Percentiles rank a stretch among this genome's conserved stretches.
phyloP scores from a whole-genome alignment of 2,329 filamentous ascomycete genomes.

The Trichoderma pleuroti region DNA sequence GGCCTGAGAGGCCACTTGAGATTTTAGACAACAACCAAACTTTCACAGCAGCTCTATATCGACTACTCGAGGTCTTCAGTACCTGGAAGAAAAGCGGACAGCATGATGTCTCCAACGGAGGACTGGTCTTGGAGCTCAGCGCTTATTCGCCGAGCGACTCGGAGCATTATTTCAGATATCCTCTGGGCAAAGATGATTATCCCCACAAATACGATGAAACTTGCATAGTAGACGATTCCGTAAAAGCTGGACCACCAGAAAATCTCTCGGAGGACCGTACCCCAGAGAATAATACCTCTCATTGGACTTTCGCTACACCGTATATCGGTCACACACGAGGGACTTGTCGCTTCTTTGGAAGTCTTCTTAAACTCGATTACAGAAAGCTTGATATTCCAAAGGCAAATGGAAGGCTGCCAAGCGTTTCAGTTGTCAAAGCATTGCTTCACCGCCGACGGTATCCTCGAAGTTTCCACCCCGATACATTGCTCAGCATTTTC shows the following conservation, averaged over 20 bases:
- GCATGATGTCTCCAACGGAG: background rate
- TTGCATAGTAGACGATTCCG: background rate
- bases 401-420: background rate
- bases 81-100: background rate
- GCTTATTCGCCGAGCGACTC: background rate
- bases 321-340: background rate
- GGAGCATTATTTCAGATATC: background rate
- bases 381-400: background rate
- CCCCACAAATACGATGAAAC: background rate
- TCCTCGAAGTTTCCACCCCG: background rate
- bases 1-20: background rate
- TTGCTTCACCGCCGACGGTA: background rate
- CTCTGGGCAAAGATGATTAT: background rate
- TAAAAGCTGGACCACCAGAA: background rate
- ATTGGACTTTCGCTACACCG: background rate
- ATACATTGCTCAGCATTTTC: background rate
- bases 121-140: background rate
- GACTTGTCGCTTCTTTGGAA: background rate
- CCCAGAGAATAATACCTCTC: background rate
- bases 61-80: background rate
- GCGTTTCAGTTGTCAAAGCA: background rate
- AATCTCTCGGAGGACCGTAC: background rate
- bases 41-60: background rate
- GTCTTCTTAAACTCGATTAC: background rate
- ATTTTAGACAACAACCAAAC: background rate